Conservation (phyloP, 805 yeast genomes). For the Wickerhamiella alocasiicola region DNA sequence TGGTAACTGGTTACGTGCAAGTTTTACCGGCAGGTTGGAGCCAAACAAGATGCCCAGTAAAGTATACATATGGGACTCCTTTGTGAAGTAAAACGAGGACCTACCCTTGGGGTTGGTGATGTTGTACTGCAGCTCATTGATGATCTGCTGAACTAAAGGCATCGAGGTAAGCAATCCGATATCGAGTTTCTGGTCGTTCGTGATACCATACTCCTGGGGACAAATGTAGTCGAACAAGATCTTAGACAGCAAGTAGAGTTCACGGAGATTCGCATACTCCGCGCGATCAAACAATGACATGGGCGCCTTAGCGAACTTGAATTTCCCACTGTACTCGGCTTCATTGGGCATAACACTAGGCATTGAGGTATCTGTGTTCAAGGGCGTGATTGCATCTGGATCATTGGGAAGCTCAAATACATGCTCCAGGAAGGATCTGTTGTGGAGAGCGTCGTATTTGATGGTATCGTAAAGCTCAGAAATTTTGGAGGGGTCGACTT, state of each 20-base stretch:
- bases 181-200: slow-evolving; percentile 87
- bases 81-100: slow-evolving; percentile 84
- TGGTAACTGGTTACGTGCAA: slow-evolving; percentile 89
- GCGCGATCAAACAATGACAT: slow-evolving; percentile 59
- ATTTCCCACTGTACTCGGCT: slow-evolving; percentile 24
- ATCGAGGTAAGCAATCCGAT: slow-evolving; percentile 89
- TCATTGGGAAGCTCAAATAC: slow-evolving; percentile 42
- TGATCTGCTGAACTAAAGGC: slow-evolving; percentile 81
- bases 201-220: slow-evolving; percentile 97
- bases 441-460: slow-evolving; percentile 96
- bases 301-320: slow-evolving; percentile 25
- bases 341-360: slow-evolving; percentile 23
- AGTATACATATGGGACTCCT: slow-evolving; percentile 94
- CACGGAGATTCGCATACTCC: slow-evolving; percentile 68
- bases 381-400: slow-evolving; percentile 17
- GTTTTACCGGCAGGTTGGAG: slow-evolving; percentile 86
- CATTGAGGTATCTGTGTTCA: slow-evolving; percentile 29
- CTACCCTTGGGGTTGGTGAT: slow-evolving; percentile 72
- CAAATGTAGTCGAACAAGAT: slow-evolving; percentile 93
- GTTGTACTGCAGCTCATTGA: slow-evolving; percentile 69
- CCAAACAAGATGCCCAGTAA: slow-evolving; percentile 81
- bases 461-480: slow-evolving; percentile 95
- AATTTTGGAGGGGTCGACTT: slow-evolving; percentile 94
- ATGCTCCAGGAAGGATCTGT: slow-evolving; percentile 73
- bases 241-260: slow-evolving; percentile 77